phyloP scores from a whole-genome alignment of 2,329 filamentous ascomycete species.

The Colletotrichum sp. region DNA sequence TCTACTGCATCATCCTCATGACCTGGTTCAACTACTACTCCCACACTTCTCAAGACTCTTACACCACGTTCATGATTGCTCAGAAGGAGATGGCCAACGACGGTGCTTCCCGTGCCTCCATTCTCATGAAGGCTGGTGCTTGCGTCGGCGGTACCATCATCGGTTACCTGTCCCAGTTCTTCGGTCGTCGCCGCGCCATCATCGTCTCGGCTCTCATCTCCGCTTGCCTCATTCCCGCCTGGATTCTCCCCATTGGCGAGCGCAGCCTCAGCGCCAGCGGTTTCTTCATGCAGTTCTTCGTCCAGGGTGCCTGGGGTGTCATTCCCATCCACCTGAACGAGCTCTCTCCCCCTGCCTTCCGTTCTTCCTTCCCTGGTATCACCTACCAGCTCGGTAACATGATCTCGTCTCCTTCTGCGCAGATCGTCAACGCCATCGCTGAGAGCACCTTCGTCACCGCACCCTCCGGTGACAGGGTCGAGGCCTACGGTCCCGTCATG shows the following conservation, averaged over 20 bases:
- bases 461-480: constrained; percentile 57
- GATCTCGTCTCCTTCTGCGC: constrained; percentile 73
- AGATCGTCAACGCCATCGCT: constrained; percentile 79
- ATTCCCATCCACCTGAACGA: constrained; percentile 79
- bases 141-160: constrained; percentile 76
- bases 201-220: constrained; percentile 65
- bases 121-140: constrained; percentile 80
- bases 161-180: constrained; percentile 77
- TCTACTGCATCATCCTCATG: constrained; percentile 82
- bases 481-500: constrained; percentile 79
- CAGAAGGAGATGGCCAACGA: constrained; percentile 72
- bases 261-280: constrained; percentile 64
- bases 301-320: constrained; percentile 71
- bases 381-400: constrained; percentile 80
- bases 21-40: constrained; percentile 79
- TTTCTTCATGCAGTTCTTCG: constrained; percentile 74
- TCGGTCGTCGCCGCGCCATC: constrained; percentile 75
- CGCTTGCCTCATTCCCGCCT: constrained; percentile 69
- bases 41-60: constrained; percentile 81
- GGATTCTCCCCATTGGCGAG: constrained; percentile 70
- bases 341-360: constrained; percentile 72
- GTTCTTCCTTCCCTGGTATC: constrained; percentile 73
- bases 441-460: constrained; percentile 65
- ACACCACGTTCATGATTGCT: constrained; percentile 80
- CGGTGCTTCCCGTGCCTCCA: constrained; percentile 74